Evolutionary conservation across 2,329 filamentous ascomycete genomes (phyloP), one percentile per base, ranked within the genome.

Genomic region (Pseudophaeomoniella oleicola): DNA sequence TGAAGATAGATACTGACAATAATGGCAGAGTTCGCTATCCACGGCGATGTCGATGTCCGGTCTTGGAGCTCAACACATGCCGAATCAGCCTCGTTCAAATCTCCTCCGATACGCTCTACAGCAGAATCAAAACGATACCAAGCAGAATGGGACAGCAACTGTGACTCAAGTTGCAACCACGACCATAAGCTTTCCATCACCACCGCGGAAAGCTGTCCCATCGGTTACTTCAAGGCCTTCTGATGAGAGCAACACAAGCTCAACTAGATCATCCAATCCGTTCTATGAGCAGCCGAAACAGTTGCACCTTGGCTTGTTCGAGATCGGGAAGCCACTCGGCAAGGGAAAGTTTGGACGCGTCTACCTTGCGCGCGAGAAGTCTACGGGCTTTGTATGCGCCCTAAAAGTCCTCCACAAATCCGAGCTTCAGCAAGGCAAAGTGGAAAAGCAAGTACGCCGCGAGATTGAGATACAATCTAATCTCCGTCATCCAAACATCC

Each of bases 401-500:
- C 69, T 92, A 41, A 92, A 92, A 59, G 82, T 88, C 34, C 67
- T 88, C 34, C 82, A 90, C 69, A 92, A 90, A 63, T 76, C 71
- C 43, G 83, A 90, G 58, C 63, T 90, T 41, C 77, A 83, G 52
- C 75, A 83, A 46, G 82, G 81, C 38, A 77, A 77, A 39, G 82
- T 90, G 32, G 83, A 92, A 62, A 87, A 85, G 64, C 84, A 90
- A 61, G 79, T 90, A 38, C 75, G 84, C 19, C 76, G 84, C 50
- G 84, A 92, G 58, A 86, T 92, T 44, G 84, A 92, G 57, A 92
- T 92, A 50, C 84, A 92, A 60, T 83, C 78, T 50, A 86, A 92
- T 56, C 70, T 92, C 44, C 75, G 82, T 32, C 84, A 92, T 54
- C 83, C 83, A 39, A 90, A 90, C 58, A 83, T 90, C 50, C 67